Conservation (phyloP, 371 early-diverging fungal species). For the Lichtheimia ramosa region DNA sequence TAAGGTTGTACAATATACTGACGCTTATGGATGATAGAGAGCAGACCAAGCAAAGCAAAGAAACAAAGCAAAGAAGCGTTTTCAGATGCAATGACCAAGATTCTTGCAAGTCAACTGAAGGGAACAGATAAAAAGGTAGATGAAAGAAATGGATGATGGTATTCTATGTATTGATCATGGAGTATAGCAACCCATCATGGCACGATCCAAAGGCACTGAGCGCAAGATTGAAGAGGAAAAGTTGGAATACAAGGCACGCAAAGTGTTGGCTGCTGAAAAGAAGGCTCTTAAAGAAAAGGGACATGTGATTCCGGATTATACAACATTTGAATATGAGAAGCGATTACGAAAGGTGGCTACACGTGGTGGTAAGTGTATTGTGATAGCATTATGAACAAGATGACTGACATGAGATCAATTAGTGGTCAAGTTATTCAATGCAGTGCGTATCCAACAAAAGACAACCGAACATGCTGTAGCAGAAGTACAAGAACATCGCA, state of each 20-base stretch:
- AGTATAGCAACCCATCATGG: conserved; percentile 69
- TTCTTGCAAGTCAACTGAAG: conserved; percentile 58
- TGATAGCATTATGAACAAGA: not conserved
- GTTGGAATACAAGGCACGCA: conserved; percentile 75
- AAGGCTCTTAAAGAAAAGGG: conserved; percentile 61
- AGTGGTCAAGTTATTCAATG: conserved; percentile 86
- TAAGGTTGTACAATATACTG: not conserved
- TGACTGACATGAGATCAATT: not conserved
- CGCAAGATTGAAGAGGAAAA: conserved; percentile 76
- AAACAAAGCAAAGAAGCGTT: conserved; percentile 53
- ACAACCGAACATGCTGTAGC: conserved; percentile 59
- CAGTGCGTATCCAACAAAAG: conserved; percentile 77
- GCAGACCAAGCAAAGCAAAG: conserved; percentile 27
- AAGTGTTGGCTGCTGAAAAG: conserved; percentile 64
- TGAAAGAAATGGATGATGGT: not conserved
- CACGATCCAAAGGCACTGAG: conserved; percentile 71
- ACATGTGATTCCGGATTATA: conserved; percentile 65
- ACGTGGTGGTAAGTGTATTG: conserved; percentile 67
- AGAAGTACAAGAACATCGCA: conserved; percentile 41
- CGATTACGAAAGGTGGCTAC: conserved; percentile 81
- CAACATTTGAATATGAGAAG: conserved; percentile 77
- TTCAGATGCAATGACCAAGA: conserved; percentile 69
- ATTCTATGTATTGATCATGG: not conserved
- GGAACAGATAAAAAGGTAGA: conserved; percentile 47
- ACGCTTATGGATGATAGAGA: conserved; percentile 1